Evolutionary conservation across 2,329 filamentous ascomycete species (phyloP), one percentile per base, ranked within the genome.

Genomic region (Dactylellina leptospora): DNA sequence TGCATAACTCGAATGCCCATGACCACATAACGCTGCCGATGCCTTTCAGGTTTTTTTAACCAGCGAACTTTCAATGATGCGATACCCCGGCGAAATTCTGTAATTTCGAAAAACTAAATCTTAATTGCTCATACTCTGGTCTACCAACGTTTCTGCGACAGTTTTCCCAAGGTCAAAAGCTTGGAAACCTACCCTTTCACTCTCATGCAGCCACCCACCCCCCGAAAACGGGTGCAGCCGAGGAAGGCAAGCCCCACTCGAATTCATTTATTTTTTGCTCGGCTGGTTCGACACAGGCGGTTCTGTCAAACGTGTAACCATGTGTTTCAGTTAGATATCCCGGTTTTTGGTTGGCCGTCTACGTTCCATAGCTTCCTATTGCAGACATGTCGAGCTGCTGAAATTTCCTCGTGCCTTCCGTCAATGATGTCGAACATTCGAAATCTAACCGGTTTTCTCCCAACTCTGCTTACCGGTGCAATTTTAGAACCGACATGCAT

Each of bases 241-340:
- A 62, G 47, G 33, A 40, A 18, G 25, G 18, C 47, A 33, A 30
- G 27, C 27, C 23, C 23, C 47, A 51, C 23, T 33, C 33, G 33
- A 11, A 16, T 16, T 51, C n/a, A 8, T 18, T 11, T 51, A 4
- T 22, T 18, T 36, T 38, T 51, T 51, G 9, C n/a, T 18, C 8
- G n/a, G n/a, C n/a, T n/a, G n/a, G n/a, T 33, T 33, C 11, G 28
- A 6, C 11, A 11, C 13, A 40, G 28, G 5, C 28, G 18, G 18
- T 25, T 28, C 11, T 16, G 54, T 51, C 66, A 45, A 53, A 44
- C 27, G 50, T 71, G 66, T 63, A 62, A 63, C 66, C 51, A 42
- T 40, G 25, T 59, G 66, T 71, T 71, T 71, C 66, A 71, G 36
- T 71, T 36, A 53, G 28, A 58, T 23, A 45, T 53, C 66, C 58